phyloP scores from a whole-genome alignment of 805 yeast genomes.

The Babjeviella inositovora region DNA sequence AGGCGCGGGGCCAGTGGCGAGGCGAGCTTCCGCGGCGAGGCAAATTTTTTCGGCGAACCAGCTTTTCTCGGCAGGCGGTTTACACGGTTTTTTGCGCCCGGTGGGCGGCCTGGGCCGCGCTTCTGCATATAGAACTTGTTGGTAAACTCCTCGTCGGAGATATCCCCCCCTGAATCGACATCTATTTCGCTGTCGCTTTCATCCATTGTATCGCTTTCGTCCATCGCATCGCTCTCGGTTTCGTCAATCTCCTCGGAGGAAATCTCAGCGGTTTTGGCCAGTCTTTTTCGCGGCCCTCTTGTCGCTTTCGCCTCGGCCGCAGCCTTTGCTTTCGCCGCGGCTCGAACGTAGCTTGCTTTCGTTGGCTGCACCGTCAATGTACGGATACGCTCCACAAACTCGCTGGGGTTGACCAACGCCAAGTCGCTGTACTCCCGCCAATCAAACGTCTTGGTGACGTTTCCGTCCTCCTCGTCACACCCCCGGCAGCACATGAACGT shows the following conservation, averaged over 20 bases:
- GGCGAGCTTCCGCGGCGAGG: slow-evolving; percentile 13
- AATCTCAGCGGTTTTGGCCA: slow-evolving; percentile 3
- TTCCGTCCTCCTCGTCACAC: slow-evolving; percentile 16
- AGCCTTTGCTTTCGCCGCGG: slow-evolving; percentile 2
- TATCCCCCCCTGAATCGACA: too few species aligned
- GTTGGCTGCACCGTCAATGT: slow-evolving; percentile 11
- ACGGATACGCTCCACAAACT: slow-evolving; percentile 14
- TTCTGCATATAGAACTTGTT: too few species aligned
- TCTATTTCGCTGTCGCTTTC: too few species aligned
- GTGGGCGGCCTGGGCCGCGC: slow-evolving; percentile 5
- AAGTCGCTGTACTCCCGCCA: slow-evolving; percentile 14
- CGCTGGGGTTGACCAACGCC: slow-evolving; percentile 10
- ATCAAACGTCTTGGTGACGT: slow-evolving; percentile 18
- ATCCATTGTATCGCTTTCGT: too few species aligned
- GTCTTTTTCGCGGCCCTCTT: slow-evolving; percentile 3
- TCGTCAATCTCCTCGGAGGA: slow-evolving; percentile 2
- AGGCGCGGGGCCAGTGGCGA: slow-evolving; percentile 1
- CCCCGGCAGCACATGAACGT: slow-evolving; percentile 24
- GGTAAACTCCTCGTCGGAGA: too few species aligned
- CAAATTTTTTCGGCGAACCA: slow-evolving; percentile 13
- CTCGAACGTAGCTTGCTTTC: slow-evolving; percentile 6
- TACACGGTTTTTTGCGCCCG: slow-evolving; percentile 21
- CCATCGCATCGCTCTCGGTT: too few species aligned
- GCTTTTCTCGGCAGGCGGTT: slow-evolving; percentile 5
- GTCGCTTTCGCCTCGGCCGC: slow-evolving; percentile 3